Conservation (phyloP, 106 monocot genomes). For the Triglochin maritima region DNA sequence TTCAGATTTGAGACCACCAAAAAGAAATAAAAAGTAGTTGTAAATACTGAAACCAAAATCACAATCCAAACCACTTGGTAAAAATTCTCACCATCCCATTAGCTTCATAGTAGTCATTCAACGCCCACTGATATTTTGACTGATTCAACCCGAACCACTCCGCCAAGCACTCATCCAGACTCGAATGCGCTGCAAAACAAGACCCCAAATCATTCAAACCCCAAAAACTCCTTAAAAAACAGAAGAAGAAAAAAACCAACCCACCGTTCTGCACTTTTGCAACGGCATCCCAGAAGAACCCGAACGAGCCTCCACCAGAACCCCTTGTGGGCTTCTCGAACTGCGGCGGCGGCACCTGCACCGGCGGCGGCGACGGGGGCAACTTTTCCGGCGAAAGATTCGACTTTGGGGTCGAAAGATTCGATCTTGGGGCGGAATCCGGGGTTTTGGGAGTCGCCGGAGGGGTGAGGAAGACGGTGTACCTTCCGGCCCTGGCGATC, state of each 20-base stretch:
- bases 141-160: conserved; percentile 71
- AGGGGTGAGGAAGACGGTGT: conserved; percentile 69
- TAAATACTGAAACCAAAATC: too few species aligned
- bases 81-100: conserved; percentile 24
- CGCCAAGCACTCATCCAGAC: conserved; percentile 63
- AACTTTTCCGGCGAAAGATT: too few species aligned
- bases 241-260: background rate
- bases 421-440: background rate
- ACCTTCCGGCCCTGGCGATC: conserved; percentile 47
- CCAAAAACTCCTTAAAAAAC: background rate
- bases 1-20: too few species aligned
- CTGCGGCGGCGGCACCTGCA: conserved; percentile 61
- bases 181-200: conserved; percentile 46
- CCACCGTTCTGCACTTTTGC: conserved; percentile 62
- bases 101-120: conserved; percentile 73
- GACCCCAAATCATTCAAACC: background rate
- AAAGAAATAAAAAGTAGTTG: too few species aligned
- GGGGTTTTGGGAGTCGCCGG: conserved; percentile 22
- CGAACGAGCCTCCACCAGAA: conserved; percentile 24
- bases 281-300: conserved; percentile 59
- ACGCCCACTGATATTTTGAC: conserved; percentile 82
- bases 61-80: too few species aligned
- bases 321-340: conserved; percentile 22
- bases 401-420: too few species aligned
- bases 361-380: conserved; percentile 12